Conservation (phyloP, 768 basidiomycete genomes). For the Leccinum broughii region DNA sequence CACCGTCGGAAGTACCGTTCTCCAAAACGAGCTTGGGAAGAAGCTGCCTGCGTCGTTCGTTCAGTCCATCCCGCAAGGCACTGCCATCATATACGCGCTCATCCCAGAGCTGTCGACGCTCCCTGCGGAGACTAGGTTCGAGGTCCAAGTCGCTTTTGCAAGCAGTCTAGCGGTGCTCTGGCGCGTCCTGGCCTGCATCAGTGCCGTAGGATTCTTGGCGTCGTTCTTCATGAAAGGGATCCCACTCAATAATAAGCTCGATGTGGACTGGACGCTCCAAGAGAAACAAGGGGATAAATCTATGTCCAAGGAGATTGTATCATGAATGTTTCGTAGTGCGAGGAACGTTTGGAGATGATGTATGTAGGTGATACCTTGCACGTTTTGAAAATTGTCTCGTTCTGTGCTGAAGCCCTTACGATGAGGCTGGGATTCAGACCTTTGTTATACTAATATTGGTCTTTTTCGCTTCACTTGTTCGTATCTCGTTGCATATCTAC, state of each 20-base stretch:
- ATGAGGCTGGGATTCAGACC: not conserved
- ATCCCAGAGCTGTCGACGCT: conserved; percentile 45
- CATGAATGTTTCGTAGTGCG: not conserved
- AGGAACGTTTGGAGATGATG: too few relatives aligned
- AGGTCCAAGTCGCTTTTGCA: conserved; percentile 45
- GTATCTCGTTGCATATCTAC: too few relatives aligned
- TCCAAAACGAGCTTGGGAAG: conserved; percentile 48
- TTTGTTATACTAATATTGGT: too few relatives aligned
- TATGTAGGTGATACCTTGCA: too few relatives aligned
- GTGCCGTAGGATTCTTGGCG: not conserved
- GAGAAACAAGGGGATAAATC: not conserved
- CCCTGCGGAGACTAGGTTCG: conserved; percentile 29
- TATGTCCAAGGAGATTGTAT: not conserved
- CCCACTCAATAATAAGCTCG: conserved; percentile 4
- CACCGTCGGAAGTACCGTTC: conserved; percentile 46
- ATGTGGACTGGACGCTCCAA: conserved; percentile 6
- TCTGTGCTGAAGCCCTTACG: not conserved
- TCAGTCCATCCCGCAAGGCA: conserved; percentile 35
- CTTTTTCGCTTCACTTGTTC: not conserved
- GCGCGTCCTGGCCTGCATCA: conserved; percentile 41
- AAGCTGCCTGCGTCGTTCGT: conserved; percentile 42
- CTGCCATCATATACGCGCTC: conserved; percentile 44
- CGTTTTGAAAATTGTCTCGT: not conserved
- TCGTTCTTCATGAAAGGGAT: conserved; percentile 13
- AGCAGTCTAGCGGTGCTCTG: conserved; percentile 42